Percentiles rank a stretch among this genome's conserved stretches.
These are phyloP conservation scores for Firmiana major DNA, from an alignment of 345 rosid genomes.

Conservation along the genomic window DNA sequence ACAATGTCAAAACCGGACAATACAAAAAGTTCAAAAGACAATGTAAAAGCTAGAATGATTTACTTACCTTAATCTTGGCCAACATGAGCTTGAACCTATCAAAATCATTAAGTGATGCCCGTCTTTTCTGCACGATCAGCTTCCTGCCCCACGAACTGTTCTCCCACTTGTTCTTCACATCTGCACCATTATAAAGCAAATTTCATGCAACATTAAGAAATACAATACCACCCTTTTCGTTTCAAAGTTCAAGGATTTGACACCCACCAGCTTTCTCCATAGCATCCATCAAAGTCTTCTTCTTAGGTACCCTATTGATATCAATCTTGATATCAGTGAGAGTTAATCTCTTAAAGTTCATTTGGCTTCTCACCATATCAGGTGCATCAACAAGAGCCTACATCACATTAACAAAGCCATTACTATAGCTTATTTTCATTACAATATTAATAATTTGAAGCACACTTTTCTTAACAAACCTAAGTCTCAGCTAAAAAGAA, in stretches of 20 bases:
- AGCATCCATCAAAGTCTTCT: constrained; percentile 81
- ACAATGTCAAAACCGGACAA: background rate
- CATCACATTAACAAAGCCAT: background rate
- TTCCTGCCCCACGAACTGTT: constrained; percentile 82
- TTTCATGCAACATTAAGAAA: background rate
- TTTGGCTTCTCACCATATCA: constrained; percentile 87
- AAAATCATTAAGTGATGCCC: constrained; percentile 72
- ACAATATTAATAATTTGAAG: background rate
- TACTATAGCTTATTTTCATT: background rate
- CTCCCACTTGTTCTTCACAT: constrained; percentile 82
- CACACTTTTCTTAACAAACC: background rate
- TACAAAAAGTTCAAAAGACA: background rate
- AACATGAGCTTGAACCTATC: constrained; percentile 84
- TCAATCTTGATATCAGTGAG: constrained; percentile 84
- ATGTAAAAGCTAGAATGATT: background rate
- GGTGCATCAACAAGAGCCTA: constrained; percentile 97
- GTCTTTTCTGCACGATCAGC: constrained; percentile 62
- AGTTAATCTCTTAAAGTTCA: constrained; percentile 88
- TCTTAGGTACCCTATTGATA: constrained; percentile 70
- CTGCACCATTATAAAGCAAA: constrained; percentile 29
- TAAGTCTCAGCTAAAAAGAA: background rate
- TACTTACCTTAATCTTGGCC: constrained; percentile 70
- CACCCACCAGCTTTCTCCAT: constrained; percentile 89
- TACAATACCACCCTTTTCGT: background rate
- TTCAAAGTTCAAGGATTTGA: background rate